These are phyloP conservation scores for Termitomyces titanicus DNA, from an alignment of 768 basidiomycete genomes.

Conservation along the genomic window DNA sequence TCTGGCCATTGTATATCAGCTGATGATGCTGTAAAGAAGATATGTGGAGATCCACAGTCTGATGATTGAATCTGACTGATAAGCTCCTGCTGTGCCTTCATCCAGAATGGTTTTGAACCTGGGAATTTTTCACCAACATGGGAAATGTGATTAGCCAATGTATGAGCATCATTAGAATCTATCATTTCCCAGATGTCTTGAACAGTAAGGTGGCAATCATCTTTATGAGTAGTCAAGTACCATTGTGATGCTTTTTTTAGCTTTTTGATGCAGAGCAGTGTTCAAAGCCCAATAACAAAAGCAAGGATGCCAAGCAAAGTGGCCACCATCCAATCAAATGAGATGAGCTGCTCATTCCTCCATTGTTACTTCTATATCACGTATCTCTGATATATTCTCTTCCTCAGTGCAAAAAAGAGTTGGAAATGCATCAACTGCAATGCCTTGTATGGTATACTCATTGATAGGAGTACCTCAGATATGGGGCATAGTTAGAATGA, in stretches of 20 bases:
- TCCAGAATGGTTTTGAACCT: constrained; percentile 17
- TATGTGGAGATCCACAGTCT: constrained; percentile 18
- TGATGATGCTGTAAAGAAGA: constrained; percentile 23
- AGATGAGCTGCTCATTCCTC: no score
- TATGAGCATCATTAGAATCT: no score
- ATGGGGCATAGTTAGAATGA: constrained; percentile 5
- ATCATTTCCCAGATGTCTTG: no score
- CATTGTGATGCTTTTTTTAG: no score
- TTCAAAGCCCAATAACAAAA: constrained; percentile 10
- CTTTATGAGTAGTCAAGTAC: no score
- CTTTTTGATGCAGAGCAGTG: constrained; percentile 1
- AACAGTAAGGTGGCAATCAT: no score
- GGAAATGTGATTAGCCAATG: constrained; percentile 15
- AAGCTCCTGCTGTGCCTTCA: no score
- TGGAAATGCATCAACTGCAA: no score
- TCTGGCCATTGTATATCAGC: no score
- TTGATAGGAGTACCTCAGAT: constrained; percentile 10
- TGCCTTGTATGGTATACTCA: constrained; percentile 7
- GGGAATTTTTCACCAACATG: constrained; percentile 15
- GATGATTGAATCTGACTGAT: constrained; percentile 18
- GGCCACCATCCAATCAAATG: no score
- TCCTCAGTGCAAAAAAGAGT: constrained; percentile 15
- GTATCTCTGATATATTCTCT: constrained; percentile 1
- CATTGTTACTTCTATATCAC: no score
- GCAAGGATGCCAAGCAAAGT: constrained; percentile 14